Percentiles rank a stretch among this genome's conserved stretches.
Evolutionary conservation across 805 yeast species (phyloP).

Genomic region (Saccharomycopsis fermentans): DNA sequence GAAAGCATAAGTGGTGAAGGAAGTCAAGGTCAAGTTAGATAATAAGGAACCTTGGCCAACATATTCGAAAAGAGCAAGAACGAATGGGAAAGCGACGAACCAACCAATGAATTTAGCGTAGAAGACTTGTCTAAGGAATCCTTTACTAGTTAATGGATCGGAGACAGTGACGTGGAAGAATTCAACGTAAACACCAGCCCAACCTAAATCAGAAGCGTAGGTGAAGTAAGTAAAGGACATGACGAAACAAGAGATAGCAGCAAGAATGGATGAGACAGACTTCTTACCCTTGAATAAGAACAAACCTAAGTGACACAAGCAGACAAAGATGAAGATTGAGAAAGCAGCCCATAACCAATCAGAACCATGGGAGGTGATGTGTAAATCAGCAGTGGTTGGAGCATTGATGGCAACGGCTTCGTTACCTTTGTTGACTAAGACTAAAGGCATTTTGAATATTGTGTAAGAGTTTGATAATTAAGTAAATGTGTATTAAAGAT

Average conservation of each 20-base stretch:
- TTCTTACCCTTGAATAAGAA: conserved; percentile 28
- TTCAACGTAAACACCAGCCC: conserved; percentile 36
- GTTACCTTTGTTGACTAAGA: conserved; percentile 11
- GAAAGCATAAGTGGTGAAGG: conserved; percentile 30
- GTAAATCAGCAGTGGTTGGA: conserved; percentile 36
- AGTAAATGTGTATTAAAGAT: too few relatives aligned
- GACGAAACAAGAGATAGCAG: conserved; percentile 33
- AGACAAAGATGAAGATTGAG: conserved; percentile 33
- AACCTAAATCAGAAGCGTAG: conserved; percentile 49
- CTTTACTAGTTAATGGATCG: conserved; percentile 21
- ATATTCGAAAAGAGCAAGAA: conserved; percentile 26
- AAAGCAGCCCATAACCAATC: conserved; percentile 63
- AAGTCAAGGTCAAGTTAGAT: conserved; percentile 25
- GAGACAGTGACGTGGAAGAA: conserved; percentile 37
- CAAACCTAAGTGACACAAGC: conserved; percentile 23
- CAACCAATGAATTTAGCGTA: conserved; percentile 48
- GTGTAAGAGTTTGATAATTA: background rate
- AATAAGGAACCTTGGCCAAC: conserved; percentile 24
- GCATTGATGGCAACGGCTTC: conserved; percentile 36
- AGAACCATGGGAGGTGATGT: conserved; percentile 48
- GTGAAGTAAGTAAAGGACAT: conserved; percentile 43
- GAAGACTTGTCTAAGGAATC: conserved; percentile 40
- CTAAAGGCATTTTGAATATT: conserved; percentile 2
- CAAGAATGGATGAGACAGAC: conserved; percentile 29
- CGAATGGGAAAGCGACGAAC: conserved; percentile 45